Base-by-base conservation (phyloP, 495 filamentous ascomycete genomes). In the Aspergillus homomorphus region DNA sequence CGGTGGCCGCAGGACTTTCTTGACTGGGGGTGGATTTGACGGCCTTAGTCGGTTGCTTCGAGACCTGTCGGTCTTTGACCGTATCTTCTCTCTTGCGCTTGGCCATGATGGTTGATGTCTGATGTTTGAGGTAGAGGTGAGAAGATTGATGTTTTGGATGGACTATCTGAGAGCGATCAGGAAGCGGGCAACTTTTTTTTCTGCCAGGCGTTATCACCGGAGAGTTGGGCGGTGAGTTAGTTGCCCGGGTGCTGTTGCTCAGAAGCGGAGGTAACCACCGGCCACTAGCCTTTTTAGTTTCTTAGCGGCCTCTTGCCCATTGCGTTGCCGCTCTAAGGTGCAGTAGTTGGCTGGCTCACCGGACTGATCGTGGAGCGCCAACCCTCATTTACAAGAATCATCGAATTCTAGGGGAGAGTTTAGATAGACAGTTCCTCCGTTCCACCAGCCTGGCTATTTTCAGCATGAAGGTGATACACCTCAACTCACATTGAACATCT, bases 71-170 rank as follows among this genome's bases (percentile, higher is more conserved):
- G 57, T 74, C 73, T 62, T 70, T 74, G 30, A 62, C 41, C n/a
- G 61, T 54, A 12, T 70, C 74, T 12, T 82, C 78, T 66, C 88
- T 84, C 79, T 93, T 93, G 73, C 90, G 82, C 70, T 92, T 94
- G 23, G 74, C 84, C 89, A 92, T 93, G 49, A 20, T 72, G 61
- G 45, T 46, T 58, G 51, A 22, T 41, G 43, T 44, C 30, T 51
- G 55, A 55, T 38, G 12, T 38, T 6, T 7, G 4, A 14, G 33
- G 7, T 38, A 53, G 51, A 60, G n/a, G 48, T 41, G 49, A 33
- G 24, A 41, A 45, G 18, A 53, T 43, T 15, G 53, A 53, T 52
- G 38, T 51, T 43, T 51, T 43, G 57, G 49, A 55, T 63, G 52
- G 61, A 62, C 54, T 45, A 63, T 56, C 18, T 48, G 15, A 33